phyloP scores from a whole-genome alignment of 306 rosid genomes.

The Rubus idaeus region DNA sequence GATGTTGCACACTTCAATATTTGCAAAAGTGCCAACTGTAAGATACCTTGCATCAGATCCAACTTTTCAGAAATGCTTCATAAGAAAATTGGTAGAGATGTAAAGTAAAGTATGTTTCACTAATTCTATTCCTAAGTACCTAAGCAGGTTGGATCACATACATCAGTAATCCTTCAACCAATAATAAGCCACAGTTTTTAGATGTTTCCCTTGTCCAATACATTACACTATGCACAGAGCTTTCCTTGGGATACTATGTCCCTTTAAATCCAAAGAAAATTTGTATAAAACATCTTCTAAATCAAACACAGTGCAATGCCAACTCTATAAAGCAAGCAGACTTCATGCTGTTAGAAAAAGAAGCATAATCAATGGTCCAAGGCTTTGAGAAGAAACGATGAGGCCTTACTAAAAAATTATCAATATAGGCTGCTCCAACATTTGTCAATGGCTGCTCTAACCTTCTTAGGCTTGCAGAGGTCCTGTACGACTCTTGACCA shows the following conservation, averaged over 20 bases:
- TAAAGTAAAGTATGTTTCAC: not conserved
- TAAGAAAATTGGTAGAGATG: not conserved
- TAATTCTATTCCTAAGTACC: not conserved
- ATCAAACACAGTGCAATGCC: not conserved
- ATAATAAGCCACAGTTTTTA: not conserved
- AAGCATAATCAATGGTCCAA: not conserved
- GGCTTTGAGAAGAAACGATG: slow-evolving; percentile 17
- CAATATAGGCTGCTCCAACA: slow-evolving; percentile 61
- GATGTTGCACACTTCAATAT: not conserved
- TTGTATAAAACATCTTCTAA: not conserved
- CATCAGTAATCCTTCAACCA: slow-evolving; percentile 4
- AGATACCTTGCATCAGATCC: not conserved
- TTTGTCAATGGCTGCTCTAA: slow-evolving; percentile 43
- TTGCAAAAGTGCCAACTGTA: not conserved
- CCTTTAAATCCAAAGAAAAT: not conserved
- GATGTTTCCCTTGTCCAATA: not conserved
- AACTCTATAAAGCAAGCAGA: not conserved
- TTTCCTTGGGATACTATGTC: not conserved
- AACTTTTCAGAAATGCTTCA: not conserved
- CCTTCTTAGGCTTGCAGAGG: slow-evolving; percentile 62
- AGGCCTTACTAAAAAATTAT: slow-evolving; percentile 35
- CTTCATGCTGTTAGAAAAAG: not conserved
- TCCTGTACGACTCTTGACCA: slow-evolving; percentile 68
- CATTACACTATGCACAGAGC: not conserved
- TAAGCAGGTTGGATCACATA: not conserved